Base-by-base conservation (phyloP, 805 yeast species). In the Ogataea pignaliae region DNA sequence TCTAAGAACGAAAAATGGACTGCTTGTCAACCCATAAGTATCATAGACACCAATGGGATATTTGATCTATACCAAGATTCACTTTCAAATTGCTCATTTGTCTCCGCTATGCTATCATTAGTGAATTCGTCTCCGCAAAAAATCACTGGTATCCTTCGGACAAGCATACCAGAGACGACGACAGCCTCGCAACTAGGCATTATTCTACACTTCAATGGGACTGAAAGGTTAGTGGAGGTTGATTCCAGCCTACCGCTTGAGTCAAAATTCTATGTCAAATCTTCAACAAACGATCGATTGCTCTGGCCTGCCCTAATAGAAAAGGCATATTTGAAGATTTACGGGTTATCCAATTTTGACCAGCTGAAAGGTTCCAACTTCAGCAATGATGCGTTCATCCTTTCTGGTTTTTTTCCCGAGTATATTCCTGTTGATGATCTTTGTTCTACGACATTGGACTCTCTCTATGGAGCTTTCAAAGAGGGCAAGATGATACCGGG, bases 391-490 rank as follows among this genome's bases (percentile, higher is more conserved):
- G 74, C 85, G 0, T 86, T 66, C 53, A 62, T 79, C 35, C 51
- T 89, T 2, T 70, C 81, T 2, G 88, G 90, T 1, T 88, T 85
- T 82, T 59, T 83, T 7, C 96, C 96, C 0, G 89, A 86, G 46
- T 72, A 71, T 41, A 46, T 66, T 2, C 51, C 68, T 1, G 58
- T 66, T 1, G 57, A 68, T 9, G 55, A 66, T 9, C 59, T 74
- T 4, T 57, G 64, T 16, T 47, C 39, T 12, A 47, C 42, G 2
- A 33, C 47, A 1, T 30, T 81, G 72, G 44, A 60, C 21, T 36
- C 46, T 46, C 12, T 78, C 45, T 45, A 50, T 43, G 40, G 46
- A 1, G 42, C 54, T 2, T 72, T 72, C 57, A 37, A 47, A 3
- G 28, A 43, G 1, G 71, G 72, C 4, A 50, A 64, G 3, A 60